Percentiles rank a stretch among this genome's conserved stretches.
Conservation (phyloP, 2,329 filamentous ascomycete species). For the Ophiosphaerella narmari region DNA sequence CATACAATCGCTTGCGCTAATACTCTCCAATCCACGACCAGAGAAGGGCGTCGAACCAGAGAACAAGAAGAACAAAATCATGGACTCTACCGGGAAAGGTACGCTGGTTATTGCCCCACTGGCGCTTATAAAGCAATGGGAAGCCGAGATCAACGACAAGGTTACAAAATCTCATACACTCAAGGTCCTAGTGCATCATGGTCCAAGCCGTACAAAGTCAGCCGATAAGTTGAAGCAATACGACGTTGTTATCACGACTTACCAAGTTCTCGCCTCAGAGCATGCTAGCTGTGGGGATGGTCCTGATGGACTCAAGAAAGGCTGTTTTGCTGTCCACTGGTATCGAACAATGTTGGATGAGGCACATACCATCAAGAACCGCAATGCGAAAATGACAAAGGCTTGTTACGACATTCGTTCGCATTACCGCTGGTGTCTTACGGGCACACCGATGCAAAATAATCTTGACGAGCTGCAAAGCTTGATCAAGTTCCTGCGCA, state of each 20-base stretch:
- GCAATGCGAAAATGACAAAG: conserved; percentile 92
- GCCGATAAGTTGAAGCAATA: conserved; percentile 78
- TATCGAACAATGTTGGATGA: conserved; percentile 95
- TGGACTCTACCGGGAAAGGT: conserved; percentile 70
- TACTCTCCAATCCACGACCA: conserved; percentile 78
- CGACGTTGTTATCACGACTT: conserved; percentile 96
- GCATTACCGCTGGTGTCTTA: conserved; percentile 94
- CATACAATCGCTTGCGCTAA: conserved; percentile 86
- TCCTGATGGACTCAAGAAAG: conserved; percentile 68
- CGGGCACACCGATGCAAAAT: conserved; percentile 97
- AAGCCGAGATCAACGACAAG: conserved; percentile 86
- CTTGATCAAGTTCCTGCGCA: conserved; percentile 87
- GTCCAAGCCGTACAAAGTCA: conserved; percentile 79
- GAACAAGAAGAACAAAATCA: conserved; percentile 67
- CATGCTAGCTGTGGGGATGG: conserved; percentile 70
- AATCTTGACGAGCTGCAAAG: conserved; percentile 96
- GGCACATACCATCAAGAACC: conserved; percentile 97
- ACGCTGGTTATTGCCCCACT: conserved; percentile 93
- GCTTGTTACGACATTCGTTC: conserved; percentile 83
- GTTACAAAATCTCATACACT: conserved; percentile 71
- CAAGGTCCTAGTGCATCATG: conserved; percentile 88
- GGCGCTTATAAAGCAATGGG: conserved; percentile 96
- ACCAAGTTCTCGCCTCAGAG: conserved; percentile 92
- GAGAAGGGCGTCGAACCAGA: conserved; percentile 54
- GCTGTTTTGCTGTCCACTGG: conserved; percentile 92